These are phyloP conservation scores for Astrothelium subdiscretum DNA, from an alignment of 495 filamentous ascomycete species.

Conservation along the genomic window DNA sequence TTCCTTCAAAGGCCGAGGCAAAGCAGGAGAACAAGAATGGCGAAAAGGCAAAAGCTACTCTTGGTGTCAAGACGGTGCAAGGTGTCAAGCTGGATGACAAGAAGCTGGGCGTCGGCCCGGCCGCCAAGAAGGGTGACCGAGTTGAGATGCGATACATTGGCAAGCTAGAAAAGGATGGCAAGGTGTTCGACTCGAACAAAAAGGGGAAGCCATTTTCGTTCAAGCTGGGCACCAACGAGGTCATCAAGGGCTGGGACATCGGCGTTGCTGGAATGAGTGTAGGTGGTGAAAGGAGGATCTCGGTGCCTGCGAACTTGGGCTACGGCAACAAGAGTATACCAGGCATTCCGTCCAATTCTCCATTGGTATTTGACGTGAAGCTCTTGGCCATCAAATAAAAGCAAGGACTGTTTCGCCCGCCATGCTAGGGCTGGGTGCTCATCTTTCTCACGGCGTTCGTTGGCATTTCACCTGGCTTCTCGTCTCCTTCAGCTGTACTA, in stretches of 20 bases:
- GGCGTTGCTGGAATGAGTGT: slow-evolving; percentile 84
- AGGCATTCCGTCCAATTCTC: slow-evolving; percentile 82
- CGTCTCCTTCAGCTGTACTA: neutral
- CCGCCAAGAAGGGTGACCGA: slow-evolving; percentile 73
- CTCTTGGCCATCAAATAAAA: slow-evolving; percentile 52
- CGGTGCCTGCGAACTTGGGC: slow-evolving; percentile 69
- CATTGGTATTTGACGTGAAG: slow-evolving; percentile 88
- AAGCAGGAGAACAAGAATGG: slow-evolving; percentile 36
- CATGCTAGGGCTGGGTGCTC: neutral
- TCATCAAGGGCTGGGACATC: slow-evolving; percentile 98
- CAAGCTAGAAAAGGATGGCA: slow-evolving; percentile 73
- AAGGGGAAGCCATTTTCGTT: slow-evolving; percentile 94
- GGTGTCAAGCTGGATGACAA: slow-evolving; percentile 92
- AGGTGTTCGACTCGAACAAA: slow-evolving; percentile 95
- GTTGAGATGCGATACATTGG: slow-evolving; percentile 95
- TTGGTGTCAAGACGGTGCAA: slow-evolving; percentile 64
- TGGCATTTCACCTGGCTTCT: neutral
- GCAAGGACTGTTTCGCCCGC: slow-evolving; percentile 4
- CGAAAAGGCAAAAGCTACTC: slow-evolving; percentile 29
- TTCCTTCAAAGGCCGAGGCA: slow-evolving; percentile 34
- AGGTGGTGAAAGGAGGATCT: slow-evolving; percentile 85
- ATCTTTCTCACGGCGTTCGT: neutral
- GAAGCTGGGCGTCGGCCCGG: slow-evolving; percentile 71
- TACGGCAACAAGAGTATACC: slow-evolving; percentile 73
- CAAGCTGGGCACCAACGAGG: slow-evolving; percentile 84